Evolutionary conservation across 495 filamentous ascomycete genomes (phyloP).

Genomic region (Neurospora africana): DNA sequence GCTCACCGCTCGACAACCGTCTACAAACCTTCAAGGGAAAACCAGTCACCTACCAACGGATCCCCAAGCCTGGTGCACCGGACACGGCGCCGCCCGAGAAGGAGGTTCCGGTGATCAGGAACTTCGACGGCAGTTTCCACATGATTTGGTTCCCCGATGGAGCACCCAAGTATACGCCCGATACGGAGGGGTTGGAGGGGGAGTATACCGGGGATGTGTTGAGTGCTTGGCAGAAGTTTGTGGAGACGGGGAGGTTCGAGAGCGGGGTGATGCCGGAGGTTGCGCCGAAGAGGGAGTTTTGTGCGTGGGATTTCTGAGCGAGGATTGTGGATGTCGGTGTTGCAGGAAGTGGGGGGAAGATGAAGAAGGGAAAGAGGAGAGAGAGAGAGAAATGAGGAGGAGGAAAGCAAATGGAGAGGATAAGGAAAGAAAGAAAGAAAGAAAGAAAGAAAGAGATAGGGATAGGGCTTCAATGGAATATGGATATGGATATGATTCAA

Average conservation of each 20-base stretch:
- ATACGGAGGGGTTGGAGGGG: conserved; percentile 40
- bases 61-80: not conserved
- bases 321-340: not conserved
- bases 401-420: not conserved
- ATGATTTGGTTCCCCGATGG: conserved; percentile 63
- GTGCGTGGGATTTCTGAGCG: conserved; percentile 57
- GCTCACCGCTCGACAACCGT: conserved; percentile 17
- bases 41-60: conserved; percentile 24
- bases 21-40: conserved; percentile 33
- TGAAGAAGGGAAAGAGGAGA: not conserved
- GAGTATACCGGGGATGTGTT: conserved; percentile 34
- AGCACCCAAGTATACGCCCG: conserved; percentile 45
- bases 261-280: conserved; percentile 56
- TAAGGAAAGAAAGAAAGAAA: not conserved
- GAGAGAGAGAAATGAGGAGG: not conserved
- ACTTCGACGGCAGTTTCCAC: conserved; percentile 33
- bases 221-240: conserved; percentile 48
- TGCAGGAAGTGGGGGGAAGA: not conserved
- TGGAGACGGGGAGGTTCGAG: conserved; percentile 51
- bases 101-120: conserved; percentile 23
- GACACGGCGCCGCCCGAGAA: conserved; percentile 5
- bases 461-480: not conserved
- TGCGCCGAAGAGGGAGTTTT: conserved; percentile 63
- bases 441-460: not conserved
- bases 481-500: not conserved